phyloP scores from a whole-genome alignment of 345 rosid species.

The Erodium maritimum region DNA sequence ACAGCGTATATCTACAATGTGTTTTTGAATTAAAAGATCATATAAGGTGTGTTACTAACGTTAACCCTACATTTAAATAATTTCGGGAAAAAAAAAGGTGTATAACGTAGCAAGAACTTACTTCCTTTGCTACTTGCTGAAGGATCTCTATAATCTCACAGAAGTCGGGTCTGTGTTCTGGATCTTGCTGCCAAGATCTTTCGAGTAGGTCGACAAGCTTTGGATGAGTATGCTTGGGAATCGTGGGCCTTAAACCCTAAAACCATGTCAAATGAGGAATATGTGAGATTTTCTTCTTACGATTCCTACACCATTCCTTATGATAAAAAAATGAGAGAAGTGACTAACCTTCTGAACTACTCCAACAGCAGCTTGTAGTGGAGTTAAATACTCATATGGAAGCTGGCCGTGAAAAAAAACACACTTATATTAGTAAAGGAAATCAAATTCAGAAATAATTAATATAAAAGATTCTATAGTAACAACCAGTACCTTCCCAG shows the following conservation, averaged over 20 bases:
- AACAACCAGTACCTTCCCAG: constrained; percentile 60
- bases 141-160: constrained; percentile 58
- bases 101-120: constrained; percentile 11
- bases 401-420: constrained; percentile 45
- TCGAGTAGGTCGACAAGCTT: constrained; percentile 57
- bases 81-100: neutral
- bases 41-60: no score
- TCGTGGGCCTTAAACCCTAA: constrained; percentile 76
- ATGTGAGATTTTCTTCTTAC: neutral
- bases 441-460: neutral
- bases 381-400: constrained; percentile 88
- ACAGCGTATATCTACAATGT: no score
- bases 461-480: neutral
- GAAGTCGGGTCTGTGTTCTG: constrained; percentile 74
- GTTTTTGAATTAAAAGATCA: no score
- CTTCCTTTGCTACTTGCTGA: constrained; percentile 68
- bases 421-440: neutral
- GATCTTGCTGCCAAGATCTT: constrained; percentile 88
- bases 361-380: constrained; percentile 94
- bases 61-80: no score
- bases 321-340: neutral
- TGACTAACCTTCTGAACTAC: constrained; percentile 79
- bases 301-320: neutral
- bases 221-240: constrained; percentile 53
- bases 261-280: neutral